Percentiles rank a stretch among this genome's conserved stretches.
These are phyloP conservation scores for Aspergillus transmontanensis DNA, from an alignment of 2,329 filamentous ascomycete genomes.

Conservation along the genomic window DNA sequence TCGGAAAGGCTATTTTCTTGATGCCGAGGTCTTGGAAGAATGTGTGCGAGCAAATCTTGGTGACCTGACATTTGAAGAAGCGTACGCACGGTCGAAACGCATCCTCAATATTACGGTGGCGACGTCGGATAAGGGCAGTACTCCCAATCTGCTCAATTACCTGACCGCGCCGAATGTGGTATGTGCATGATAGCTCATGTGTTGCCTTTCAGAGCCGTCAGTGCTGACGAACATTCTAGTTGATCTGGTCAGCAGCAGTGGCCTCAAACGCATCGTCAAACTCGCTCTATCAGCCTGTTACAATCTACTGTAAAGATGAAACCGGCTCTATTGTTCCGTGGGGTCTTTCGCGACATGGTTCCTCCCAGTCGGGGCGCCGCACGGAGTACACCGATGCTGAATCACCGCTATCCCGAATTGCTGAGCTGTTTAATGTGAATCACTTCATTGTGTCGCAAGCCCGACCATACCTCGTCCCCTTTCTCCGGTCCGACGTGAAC, in stretches of 20 bases:
- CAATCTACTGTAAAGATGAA: conserved; percentile 77
- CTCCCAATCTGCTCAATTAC: conserved; percentile 87
- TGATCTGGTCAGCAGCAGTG: conserved; percentile 57
- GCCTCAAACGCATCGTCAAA: conserved; percentile 53
- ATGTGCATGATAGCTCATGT: conserved; percentile 42
- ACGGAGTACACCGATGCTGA: conserved; percentile 67
- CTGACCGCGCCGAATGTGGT: conserved; percentile 91
- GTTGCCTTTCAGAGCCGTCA: background rate
- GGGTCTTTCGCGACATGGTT: conserved; percentile 62
- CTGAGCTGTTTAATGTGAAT: conserved; percentile 88
- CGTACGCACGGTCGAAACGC: conserved; percentile 80
- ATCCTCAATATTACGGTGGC: conserved; percentile 91
- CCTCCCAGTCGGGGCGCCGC: conserved; percentile 70
- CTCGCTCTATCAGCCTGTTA: conserved; percentile 66
- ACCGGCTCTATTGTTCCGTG: conserved; percentile 73
- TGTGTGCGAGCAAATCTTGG: conserved; percentile 84
- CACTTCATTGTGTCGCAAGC: conserved; percentile 95
- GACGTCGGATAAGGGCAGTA: conserved; percentile 70
- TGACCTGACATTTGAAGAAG: conserved; percentile 90
- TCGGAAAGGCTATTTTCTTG: conserved; percentile 78
- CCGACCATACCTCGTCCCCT: conserved; percentile 83
- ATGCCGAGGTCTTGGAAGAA: conserved; percentile 78
- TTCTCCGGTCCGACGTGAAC: conserved; percentile 79
- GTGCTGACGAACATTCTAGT: conserved; percentile 43
- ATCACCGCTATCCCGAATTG: conserved; percentile 69